Evolutionary conservation across 208 protist species (phyloP), one percentile per base, ranked within the genome.

Genomic region (Phytomonas sp.): DNA sequence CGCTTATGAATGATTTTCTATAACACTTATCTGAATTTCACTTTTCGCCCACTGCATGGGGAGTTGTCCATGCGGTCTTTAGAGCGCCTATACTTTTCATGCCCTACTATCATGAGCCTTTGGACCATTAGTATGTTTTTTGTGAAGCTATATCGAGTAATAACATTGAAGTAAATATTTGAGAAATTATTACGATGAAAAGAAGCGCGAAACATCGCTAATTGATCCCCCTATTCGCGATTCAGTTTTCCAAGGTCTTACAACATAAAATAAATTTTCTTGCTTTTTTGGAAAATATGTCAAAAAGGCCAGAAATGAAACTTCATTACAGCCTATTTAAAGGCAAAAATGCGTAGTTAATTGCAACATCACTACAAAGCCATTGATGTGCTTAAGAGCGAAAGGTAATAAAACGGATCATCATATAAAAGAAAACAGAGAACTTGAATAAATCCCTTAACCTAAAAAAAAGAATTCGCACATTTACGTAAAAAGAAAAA

Each of bases 381-480:
- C 53, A 6, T 56, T 56, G 20, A 56, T 0, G 23, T 23, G 46
- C 0, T 23, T 26, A 26, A 56, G 13, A 64, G 62, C 26, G 70
- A 77, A 70, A 28, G 29, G 9, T 67, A 70, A 53, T 29, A 53
- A 73, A 32, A 33, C 59, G 51, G 15, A 67, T 68, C 40, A 2
- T 68, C 40, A 73, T 60, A 34, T 56, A 28, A 56, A 51, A 60
- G 28, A 29, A 43, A 32, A 61, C 20, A 66, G 3, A 40, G n/a
- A 66, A 60, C 15, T 17, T 33, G 70, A 72, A 65, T 15, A 43
- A 74, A 26, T 23, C 20, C 20, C 6, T 26, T 23, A 0, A 56
- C 4, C 11, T 56, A 26, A 23, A 56, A 56, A 51, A 51, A 33
- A 46, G 31, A 62, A 40, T 37, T 40, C 70, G 36, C 70, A 9